These are phyloP conservation scores for Nicotiana otophora DNA, from an alignment of 257 asterid genomes.

Conservation along the genomic window DNA sequence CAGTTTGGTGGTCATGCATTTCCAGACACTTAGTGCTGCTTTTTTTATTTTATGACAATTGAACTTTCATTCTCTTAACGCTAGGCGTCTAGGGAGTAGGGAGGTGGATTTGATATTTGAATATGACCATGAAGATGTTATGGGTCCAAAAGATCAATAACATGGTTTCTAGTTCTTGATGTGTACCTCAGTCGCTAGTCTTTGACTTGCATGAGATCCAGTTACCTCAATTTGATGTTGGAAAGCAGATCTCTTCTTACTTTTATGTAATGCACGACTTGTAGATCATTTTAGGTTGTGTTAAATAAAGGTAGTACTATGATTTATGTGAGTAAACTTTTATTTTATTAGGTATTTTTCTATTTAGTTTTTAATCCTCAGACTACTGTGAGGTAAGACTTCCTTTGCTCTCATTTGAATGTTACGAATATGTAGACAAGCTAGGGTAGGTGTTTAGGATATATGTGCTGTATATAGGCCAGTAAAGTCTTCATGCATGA, in stretches of 20 bases:
- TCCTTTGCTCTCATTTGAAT: neutral
- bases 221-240: neutral
- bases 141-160: neutral
- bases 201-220: conserved; percentile 1
- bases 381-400: neutral
- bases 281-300: neutral
- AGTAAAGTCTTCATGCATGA: neutral
- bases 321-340: neutral
- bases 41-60: neutral
- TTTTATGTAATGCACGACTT: neutral
- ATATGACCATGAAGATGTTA: no score
- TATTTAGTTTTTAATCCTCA: neutral
- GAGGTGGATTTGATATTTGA: neutral
- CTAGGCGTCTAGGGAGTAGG: neutral
- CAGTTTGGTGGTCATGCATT: neutral
- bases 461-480: neutral
- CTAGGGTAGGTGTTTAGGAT: neutral
- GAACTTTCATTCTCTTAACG: neutral
- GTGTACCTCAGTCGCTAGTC: neutral
- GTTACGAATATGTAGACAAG: neutral
- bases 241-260: neutral
- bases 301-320: neutral
- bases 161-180: neutral
- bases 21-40: neutral
- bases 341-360: neutral